These are phyloP conservation scores for Penicillium fuscoglaucum DNA, from an alignment of 2,329 filamentous ascomycete species.

Conservation along the genomic window DNA sequence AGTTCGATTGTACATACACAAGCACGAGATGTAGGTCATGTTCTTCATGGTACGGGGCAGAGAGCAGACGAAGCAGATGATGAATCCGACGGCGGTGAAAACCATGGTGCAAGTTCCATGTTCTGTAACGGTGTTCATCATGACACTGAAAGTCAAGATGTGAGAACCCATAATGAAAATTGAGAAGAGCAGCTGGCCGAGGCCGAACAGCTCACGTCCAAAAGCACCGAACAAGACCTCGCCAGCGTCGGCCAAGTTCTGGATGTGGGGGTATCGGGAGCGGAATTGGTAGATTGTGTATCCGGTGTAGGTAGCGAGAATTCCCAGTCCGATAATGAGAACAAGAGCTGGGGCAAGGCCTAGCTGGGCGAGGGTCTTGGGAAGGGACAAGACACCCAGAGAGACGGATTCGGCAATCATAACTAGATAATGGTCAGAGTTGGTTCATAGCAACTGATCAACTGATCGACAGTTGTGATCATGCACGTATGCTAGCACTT, in stretches of 20 bases:
- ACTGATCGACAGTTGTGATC: background rate
- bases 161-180: conserved; percentile 72
- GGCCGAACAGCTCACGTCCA: conserved; percentile 63
- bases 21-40: conserved; percentile 61
- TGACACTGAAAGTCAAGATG: conserved; percentile 67
- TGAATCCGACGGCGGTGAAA: conserved; percentile 60
- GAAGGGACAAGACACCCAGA: conserved; percentile 23
- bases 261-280: conserved; percentile 57
- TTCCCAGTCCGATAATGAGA: conserved; percentile 55
- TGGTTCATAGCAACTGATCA: background rate
- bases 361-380: conserved; percentile 20
- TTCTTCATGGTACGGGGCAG: conserved; percentile 64
- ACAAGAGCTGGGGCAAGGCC: conserved; percentile 46
- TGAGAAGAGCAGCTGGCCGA: conserved; percentile 63
- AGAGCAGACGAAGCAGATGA: conserved; percentile 60
- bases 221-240: conserved; percentile 60
- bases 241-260: conserved; percentile 68
- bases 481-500: conserved; percentile 5
- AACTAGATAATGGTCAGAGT: conserved; percentile 13
- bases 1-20: conserved; percentile 42
- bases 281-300: conserved; percentile 61
- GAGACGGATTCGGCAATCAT: conserved; percentile 29
- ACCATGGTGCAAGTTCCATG: conserved; percentile 64
- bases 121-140: conserved; percentile 64
- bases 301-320: conserved; percentile 60